Evolutionary conservation across 306 rosid genomes (phyloP), one percentile per base, ranked within the genome.

Genomic region (Alnus rubra): DNA sequence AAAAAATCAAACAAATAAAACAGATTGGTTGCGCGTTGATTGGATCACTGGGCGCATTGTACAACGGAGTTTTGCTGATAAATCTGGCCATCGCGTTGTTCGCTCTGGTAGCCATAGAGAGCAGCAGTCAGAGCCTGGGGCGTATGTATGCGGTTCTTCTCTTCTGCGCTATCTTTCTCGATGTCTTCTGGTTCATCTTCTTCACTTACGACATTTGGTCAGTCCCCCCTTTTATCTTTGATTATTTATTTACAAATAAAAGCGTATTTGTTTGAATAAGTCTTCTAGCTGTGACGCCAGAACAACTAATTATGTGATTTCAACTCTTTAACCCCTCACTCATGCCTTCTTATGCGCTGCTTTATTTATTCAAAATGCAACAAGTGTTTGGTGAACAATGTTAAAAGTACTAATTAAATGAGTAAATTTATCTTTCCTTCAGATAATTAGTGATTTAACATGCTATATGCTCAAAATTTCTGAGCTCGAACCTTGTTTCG

Each of bases 91-190:
- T 94, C 23, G 83, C 97, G 14, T 88, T 94, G 82, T 94, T 94
- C 77, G 98, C 98, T 65, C 88, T 94, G 77, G 97, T 94, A 33
- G 98, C 98, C 72, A 92, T 92, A 31, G 97, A 94, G 85, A 94
- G 98, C 82, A 94, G 97, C 80, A 94, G 97, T 69, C 98, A 94
- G 88, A 90, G 89, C 69, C 97, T 94, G 3, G 98, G 97, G 74
- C 97, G 98, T 2, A 91, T 97, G n/a, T 94, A 94, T 78, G 98
- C 97, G 6, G 90, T 89, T 67, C 98, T 94, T 52, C 97, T 94
- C 62, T 79, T 92, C 71, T 91, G 90, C 81, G 82, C 95, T 1
- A 54, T 94, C 1, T 80, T 91, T 80, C 92, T 94, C 37, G 98
- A 94, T 73, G 15, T 94, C 78, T 74, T 71, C 69, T 94, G 98